Evolutionary conservation across 2,329 filamentous ascomycete species (phyloP).

Genomic region (Trichoderma sp.): DNA sequence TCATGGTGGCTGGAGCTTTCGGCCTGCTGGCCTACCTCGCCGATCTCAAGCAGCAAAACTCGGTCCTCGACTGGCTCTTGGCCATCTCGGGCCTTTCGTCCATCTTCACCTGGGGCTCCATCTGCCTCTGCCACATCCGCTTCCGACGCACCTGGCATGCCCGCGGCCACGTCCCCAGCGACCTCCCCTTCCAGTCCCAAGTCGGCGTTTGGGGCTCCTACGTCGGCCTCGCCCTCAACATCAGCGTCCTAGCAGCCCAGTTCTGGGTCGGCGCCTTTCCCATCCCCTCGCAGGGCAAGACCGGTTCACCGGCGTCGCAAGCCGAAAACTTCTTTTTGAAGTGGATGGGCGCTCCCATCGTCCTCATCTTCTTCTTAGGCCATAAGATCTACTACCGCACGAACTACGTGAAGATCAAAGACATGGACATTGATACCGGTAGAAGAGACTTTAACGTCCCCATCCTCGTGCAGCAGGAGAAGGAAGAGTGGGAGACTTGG

Average conservation of each 20-base stretch:
- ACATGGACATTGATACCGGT: constrained; percentile 88
- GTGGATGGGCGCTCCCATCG: constrained; percentile 70
- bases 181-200: constrained; percentile 80
- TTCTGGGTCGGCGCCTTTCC: constrained; percentile 88
- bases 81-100: constrained; percentile 69
- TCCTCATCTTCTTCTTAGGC: constrained; percentile 65
- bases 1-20: constrained; percentile 64
- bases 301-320: constrained; percentile 38
- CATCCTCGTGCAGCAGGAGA: constrained; percentile 76
- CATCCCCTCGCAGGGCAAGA: constrained; percentile 54
- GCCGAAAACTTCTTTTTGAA: constrained; percentile 71
- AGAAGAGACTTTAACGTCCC: constrained; percentile 81
- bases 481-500: constrained; percentile 70
- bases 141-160: constrained; percentile 79
- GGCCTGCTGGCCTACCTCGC: constrained; percentile 78
- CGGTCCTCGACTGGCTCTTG: constrained; percentile 75
- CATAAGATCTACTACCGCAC: constrained; percentile 80
- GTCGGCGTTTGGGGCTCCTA: constrained; percentile 79
- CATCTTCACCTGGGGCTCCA: constrained; percentile 78
- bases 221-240: constrained; percentile 74
- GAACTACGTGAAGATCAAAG: constrained; percentile 61
- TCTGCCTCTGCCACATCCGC: constrained; percentile 88
- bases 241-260: constrained; percentile 75
- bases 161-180: constrained; percentile 68
- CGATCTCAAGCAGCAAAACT: constrained; percentile 56